Evolutionary conservation across 2,329 filamentous ascomycete species (phyloP), one percentile per base, ranked within the genome.

Genomic region (Colletotrichum acutatum): DNA sequence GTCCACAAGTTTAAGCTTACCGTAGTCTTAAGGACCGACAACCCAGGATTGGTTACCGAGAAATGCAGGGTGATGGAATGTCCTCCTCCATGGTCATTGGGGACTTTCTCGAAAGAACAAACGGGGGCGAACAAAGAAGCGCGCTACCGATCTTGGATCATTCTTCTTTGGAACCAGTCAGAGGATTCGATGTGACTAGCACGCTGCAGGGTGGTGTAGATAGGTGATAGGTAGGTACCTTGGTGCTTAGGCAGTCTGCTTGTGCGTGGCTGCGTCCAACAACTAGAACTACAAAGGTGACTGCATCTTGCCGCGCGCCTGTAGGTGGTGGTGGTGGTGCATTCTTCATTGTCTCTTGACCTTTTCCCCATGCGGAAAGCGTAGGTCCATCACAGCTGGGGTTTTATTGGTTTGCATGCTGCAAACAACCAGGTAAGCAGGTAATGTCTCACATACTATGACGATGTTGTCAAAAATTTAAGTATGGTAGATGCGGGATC

Each of bases 251-350:
- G n/a, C n/a, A n/a, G 37, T 42, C 16, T 42, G 37, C 16, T 49
- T 19, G 42, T 49, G 42, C 42, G 34, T 9, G 34, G 34, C n/a
- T 37, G 34, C 34, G 19, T 34, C 19, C 42, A 49, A 49, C 42
- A 49, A 49, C 14, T 7, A 8, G 42, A 49, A n/a, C 16, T 34
- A 14, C 16, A 32, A 54, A n/a, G 6, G 28, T 26, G 32, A 34
- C 32, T 64, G 70, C 67, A 66, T 66, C 19, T 61, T 71, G 67
- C 71, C 67, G 67, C 67, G 67, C 71, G 71, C 60, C 70, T 49
- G 42, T 49, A 42, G 37, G 37, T 34, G 32, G 32, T 32, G 30
- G 8, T 8, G 30, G 30, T 34, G 37, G 54, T 32, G 32, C 61
- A 46, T 19, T n/a, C 24, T 53, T 12, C 9, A 28, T 26, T 9